These are phyloP conservation scores for Cutaneotrichosporon sp. DNA, from an alignment of 1,284 basidiomycete genomes.

Conservation along the genomic window DNA sequence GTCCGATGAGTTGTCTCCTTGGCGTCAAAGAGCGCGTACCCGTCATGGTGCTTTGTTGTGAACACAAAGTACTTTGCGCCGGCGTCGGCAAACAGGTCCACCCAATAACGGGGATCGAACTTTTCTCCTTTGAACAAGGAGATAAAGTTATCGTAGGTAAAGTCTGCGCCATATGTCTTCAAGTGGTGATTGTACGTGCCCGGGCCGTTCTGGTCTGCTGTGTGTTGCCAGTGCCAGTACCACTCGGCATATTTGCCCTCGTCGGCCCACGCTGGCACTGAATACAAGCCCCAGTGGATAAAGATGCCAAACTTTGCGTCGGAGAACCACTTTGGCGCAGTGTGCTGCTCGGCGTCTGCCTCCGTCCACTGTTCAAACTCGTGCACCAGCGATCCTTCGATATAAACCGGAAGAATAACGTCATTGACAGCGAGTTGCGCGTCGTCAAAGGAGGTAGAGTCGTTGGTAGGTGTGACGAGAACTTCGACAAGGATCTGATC, in stretches of 20 bases:
- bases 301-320: conserved; percentile 53
- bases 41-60: conserved; percentile 56
- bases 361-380: no score
- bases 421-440: no score
- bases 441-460: no score
- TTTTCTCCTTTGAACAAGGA: conserved; percentile 25
- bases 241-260: conserved; percentile 46
- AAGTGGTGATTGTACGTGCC: no score
- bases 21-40: conserved; percentile 58
- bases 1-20: no score
- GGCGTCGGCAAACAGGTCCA: conserved; percentile 59
- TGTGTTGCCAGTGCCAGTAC: conserved; percentile 57
- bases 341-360: no score
- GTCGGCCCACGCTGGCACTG: conserved; percentile 57
- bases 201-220: conserved; percentile 60
- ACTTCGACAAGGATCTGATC: no score
- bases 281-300: conserved; percentile 64
- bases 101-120: conserved; percentile 61
- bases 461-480: no score
- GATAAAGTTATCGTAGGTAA: no score
- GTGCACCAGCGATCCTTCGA: no score
- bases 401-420: no score
- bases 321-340: conserved; percentile 17
- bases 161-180: no score
- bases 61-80: conserved; percentile 66